Base-by-base conservation (phyloP, 371 early-diverging fungal genomes). In the Mucor irregularis region DNA sequence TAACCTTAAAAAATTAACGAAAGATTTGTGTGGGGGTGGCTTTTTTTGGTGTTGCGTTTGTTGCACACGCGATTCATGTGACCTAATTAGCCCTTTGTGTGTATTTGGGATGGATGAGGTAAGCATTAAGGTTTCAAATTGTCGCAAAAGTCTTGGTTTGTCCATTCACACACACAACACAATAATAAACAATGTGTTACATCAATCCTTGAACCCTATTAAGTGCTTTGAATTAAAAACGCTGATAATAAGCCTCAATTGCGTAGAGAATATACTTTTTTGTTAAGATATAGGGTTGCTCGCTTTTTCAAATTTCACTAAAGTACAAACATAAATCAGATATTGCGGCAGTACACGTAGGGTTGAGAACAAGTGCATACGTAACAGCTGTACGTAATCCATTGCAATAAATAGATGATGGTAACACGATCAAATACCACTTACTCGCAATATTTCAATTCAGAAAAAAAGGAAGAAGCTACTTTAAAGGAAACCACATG, bases 101-200 rank as follows among this genome's bases (percentile, higher is more conserved):
- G n/a, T n/a, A n/a, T n/a, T n/a, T 37, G 8, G 39, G 10, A 39
- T 8, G 4, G 48, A 31, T 47, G 48, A 47, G 33, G 33, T 47
- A 47, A 47, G 48, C 48, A 5, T 39, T 40, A 35, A 35, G 16
- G 14, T 35, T 35, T 35, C 16, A n/a, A 14, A 5, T 35, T 35
- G 24, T 2, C 13, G 4, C 21, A 35, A 22, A 22, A 49, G 8
- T 17, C 19, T 4, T 3, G 21, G 2, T 14, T 25, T 2, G 4
- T n/a, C 26, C 24, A 50, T 38, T 50, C 50, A 50, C 50, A 42
- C 42, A 50, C 50, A 38, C 35, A 48, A 5, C 4, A 8, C 29
- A 24, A 17, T 29, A 16, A 10, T 10, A 24, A n/a, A 9, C 24
- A 4, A 22, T 48, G 48, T 48, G 30, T 30, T 34, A 48, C 48